Base-by-base conservation (phyloP, 2,329 filamentous ascomycete species). In the Ascochyta rabiei region DNA sequence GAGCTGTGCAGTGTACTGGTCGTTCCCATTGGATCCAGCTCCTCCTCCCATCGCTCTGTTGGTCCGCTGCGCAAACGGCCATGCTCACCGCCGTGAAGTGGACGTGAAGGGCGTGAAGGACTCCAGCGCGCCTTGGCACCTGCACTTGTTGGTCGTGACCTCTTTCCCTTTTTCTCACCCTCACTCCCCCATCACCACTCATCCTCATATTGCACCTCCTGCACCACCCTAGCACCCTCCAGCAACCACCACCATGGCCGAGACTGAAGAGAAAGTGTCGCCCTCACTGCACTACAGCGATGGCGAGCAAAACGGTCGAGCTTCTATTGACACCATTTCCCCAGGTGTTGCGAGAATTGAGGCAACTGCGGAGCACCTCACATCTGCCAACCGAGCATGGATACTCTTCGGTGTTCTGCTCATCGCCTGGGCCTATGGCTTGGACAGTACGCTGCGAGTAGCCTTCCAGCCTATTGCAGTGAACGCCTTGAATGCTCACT, bases 331-430 rank as follows among this genome's bases (percentile, higher is more conserved):
- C 10, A 42, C 18, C 8, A 5, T 52, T 2, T 78, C 75, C 15
- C 77, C 83, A 5, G 86, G 86, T 69, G 84, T 88, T 6, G 74
- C 70, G n/a, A 82, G 85, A 10, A 81, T 87, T 57, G 83, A 87
- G 70, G 82, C 81, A 26, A 76, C 88, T 41, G 74, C 81, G 6
- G 72, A 78, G 8, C 79, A 83, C 57, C 79, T 87, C 33, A 84
- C 81, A 16, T 57, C 72, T 4, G 54, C 62, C 13, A 84, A 88
- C 67, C 83, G 84, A 26, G 59, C 84, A 55, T 77, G 79, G 57
- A 80, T 89, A 68, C 88, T 88, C 71, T 64, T 82, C 9, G 79
- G 84, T 21, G 77, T 88, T 59, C 88, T 89, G 68, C 69, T 89
- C 28, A 75, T 88, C 48, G 82, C 85, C 10, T 89, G 87, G 68